Base-by-base conservation (phyloP, 140 eudicot species). In the Senecio squalidus region DNA sequence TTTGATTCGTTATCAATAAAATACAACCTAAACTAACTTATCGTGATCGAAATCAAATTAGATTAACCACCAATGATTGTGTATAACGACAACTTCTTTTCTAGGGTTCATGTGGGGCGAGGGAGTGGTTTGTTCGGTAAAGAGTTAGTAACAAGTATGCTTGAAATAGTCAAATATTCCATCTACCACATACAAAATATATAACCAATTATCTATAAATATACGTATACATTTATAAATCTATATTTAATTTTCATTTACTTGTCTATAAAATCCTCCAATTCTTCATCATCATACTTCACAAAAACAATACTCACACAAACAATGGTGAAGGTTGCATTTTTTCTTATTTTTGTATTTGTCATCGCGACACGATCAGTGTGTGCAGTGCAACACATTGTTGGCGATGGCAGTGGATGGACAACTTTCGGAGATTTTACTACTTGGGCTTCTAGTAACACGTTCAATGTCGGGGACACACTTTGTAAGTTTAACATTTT, bases 351-450 rank as follows among this genome's bases (percentile, higher is more conserved):
- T 51, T 41, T 26, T 4, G 7, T 79, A 21, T 27, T 76, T 26
- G 76, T 60, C 4, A 44, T 64, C 39, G 69, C 72, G 31, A 64
- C 75, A 8, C 72, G 59, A 9, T 49, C 66, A 15, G 72, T 60
- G 0, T 63, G 51, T 24, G 94, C 78, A 0, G 80, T 45, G 44
- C 73, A 70, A 27, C 67, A 72, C 52, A 22, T 55, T 43, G 94
- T 84, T 11, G 94, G 94, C 10, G 94, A 67, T 60, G 54, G 53
- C 52, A 16, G 7, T 29, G 88, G 94, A 6, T 84, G 94, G 94
- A 51, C 40, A 39, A 70, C 58, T 34, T 64, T 56, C 10, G 74
- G 71, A 64, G 57, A 80, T 57, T 84, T 64, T 31, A 51, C 54
- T 24, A 66, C 61, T 1, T 84, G 94, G 94, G 79, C 83, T 39